Percentiles rank a stretch among this genome's conserved stretches.
Conservation (phyloP, 208 protist species). For the Leptomonas pyrrhocoris region DNA sequence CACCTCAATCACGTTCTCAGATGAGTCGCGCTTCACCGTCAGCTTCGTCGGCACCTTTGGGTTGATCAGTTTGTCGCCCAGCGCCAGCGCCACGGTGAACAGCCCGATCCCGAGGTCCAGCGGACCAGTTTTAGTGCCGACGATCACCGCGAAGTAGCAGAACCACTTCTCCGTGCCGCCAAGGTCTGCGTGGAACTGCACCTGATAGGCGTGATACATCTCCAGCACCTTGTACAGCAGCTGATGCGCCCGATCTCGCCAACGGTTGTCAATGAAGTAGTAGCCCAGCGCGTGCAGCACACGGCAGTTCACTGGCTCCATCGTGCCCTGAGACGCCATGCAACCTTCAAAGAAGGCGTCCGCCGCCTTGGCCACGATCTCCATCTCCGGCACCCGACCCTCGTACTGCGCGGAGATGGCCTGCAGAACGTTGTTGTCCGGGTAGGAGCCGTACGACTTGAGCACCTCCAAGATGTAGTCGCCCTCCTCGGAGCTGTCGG, state of each 20-base stretch:
- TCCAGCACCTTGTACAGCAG: conserved; percentile 50
- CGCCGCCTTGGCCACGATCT: conserved; percentile 35
- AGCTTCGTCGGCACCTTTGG: conserved; percentile 46
- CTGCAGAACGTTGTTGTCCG: conserved; percentile 62
- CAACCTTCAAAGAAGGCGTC: conserved; percentile 48
- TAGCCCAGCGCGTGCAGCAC: conserved; percentile 44
- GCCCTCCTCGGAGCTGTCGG: conserved; percentile 54
- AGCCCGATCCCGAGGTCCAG: conserved; percentile 78
- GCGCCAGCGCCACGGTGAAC: conserved; percentile 56
- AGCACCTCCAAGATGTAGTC: conserved; percentile 69
- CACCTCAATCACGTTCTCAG: conserved; percentile 42
- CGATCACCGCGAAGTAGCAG: conserved; percentile 55
- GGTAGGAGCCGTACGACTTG: conserved; percentile 48
- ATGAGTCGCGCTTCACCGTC: conserved; percentile 40
- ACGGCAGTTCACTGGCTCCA: conserved; percentile 50
- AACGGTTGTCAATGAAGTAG: conserved; percentile 55
- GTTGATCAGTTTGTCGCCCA: conserved; percentile 34
- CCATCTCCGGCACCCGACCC: conserved; percentile 21
- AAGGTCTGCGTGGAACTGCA: conserved; percentile 41
- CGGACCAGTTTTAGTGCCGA: conserved; percentile 72
- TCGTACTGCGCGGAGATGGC: conserved; percentile 37
- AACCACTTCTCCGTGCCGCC: conserved; percentile 39
- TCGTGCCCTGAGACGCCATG: conserved; percentile 37
- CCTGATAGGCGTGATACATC: conserved; percentile 59
- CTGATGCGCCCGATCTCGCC: conserved; percentile 40